These are phyloP conservation scores for Diaporthe vaccinii DNA, from an alignment of 2,329 filamentous ascomycete species.

Conservation along the genomic window DNA sequence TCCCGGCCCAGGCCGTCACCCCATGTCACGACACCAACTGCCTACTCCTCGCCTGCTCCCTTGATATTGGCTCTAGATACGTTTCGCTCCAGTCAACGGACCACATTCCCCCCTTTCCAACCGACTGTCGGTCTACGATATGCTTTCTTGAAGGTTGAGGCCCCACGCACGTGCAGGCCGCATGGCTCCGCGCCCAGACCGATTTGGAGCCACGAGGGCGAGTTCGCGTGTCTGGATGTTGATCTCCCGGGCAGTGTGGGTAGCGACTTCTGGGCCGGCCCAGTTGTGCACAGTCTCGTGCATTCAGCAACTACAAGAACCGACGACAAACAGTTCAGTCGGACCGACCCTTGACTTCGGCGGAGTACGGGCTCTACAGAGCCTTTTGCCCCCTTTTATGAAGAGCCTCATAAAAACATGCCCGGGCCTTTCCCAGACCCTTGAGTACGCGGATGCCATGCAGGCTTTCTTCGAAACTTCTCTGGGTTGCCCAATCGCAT, in stretches of 20 bases:
- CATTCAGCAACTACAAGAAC: not conserved
- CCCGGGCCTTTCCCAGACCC: not conserved
- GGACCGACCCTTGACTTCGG: not conserved
- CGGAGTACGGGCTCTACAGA: not conserved
- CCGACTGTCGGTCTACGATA: not conserved
- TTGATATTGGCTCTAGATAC: not conserved
- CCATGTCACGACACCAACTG: not conserved
- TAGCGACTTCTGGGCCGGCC: no score
- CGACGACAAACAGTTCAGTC: not conserved
- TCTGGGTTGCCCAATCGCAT: conserved; percentile 25
- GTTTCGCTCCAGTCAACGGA: not conserved
- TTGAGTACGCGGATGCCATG: not conserved
- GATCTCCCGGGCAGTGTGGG: no score
- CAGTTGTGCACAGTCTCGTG: not conserved
- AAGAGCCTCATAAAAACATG: not conserved
- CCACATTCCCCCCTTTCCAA: not conserved
- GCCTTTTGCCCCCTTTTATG: not conserved
- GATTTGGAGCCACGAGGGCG: not conserved
- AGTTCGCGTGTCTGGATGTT: no score
- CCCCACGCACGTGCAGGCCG: not conserved
- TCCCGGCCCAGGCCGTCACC: not conserved
- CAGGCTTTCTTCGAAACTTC: not conserved
- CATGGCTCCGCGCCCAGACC: not conserved
- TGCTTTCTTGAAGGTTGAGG: not conserved
- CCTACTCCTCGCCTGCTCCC: no score